These are phyloP conservation scores for Gremmenia infestans DNA, from an alignment of 2,329 filamentous ascomycete genomes.

Conservation along the genomic window DNA sequence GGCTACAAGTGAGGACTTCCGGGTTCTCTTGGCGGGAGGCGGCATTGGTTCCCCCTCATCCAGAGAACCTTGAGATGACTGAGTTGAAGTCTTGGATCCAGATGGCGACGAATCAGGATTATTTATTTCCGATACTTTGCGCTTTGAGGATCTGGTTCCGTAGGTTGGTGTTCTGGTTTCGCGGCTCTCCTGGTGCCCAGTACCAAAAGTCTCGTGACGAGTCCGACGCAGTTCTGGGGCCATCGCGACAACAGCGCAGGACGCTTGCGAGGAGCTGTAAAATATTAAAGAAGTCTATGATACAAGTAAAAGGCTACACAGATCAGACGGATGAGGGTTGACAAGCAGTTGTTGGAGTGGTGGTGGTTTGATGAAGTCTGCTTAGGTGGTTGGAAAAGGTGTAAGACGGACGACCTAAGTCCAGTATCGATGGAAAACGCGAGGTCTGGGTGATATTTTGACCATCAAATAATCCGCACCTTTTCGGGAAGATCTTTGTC, in stretches of 20 bases:
- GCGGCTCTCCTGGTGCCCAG: conserved; percentile 7
- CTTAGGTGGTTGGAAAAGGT: conserved; percentile 7
- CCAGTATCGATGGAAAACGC: not conserved
- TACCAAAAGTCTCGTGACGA: conserved; percentile 20
- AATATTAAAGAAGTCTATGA: not conserved
- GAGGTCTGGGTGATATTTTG: not conserved
- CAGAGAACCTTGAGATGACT: conserved; percentile 14
- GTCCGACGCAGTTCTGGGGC: conserved; percentile 13
- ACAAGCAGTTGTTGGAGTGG: not conserved
- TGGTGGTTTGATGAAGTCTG: conserved; percentile 1
- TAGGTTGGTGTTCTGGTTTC: conserved; percentile 13
- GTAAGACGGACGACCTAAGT: conserved; percentile 1
- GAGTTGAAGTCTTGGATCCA: conserved; percentile 9
- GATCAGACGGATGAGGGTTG: not conserved
- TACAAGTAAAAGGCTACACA: not conserved
- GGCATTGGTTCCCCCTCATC: conserved; percentile 13
- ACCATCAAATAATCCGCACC: not conserved
- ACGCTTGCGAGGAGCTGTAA: not conserved
- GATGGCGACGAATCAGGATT: conserved; percentile 9
- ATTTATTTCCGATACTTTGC: conserved; percentile 20
- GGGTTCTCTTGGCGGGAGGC: conserved; percentile 17
- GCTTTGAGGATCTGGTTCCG: conserved; percentile 21
- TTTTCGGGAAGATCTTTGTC: not conserved
- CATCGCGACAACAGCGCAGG: conserved; percentile 10
- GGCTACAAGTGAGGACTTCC: conserved; percentile 3